These are phyloP conservation scores for Elsinoe necatrix DNA, from an alignment of 2,329 filamentous ascomycete species.

Conservation along the genomic window DNA sequence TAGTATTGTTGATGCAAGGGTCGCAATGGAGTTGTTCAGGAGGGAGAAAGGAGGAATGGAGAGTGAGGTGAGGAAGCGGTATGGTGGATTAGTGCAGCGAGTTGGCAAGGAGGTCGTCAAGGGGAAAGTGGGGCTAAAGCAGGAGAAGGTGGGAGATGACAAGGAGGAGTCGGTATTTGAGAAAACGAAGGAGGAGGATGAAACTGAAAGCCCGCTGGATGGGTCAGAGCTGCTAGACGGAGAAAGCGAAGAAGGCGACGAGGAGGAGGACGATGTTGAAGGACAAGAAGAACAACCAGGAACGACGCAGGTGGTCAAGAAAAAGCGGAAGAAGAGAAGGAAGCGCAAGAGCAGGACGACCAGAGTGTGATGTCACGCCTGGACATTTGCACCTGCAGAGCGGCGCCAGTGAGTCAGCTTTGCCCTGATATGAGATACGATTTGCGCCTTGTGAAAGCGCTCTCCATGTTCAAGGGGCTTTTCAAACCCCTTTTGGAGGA, in stretches of 20 bases:
- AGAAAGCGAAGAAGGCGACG: constrained; percentile 21
- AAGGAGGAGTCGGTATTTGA: constrained; percentile 21
- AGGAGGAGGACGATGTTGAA: constrained; percentile 17
- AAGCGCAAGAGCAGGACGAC: constrained; percentile 32
- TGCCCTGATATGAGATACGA: neutral
- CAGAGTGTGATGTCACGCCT: constrained; percentile 11
- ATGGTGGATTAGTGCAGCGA: constrained; percentile 30
- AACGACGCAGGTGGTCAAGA: constrained; percentile 20
- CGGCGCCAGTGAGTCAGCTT: neutral
- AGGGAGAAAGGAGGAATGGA: constrained; percentile 80
- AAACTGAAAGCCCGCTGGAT: constrained; percentile 19
- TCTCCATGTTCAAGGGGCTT: neutral
- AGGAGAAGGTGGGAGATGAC: constrained; percentile 23
- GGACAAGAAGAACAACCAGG: constrained; percentile 19
- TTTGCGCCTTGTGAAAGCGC: neutral
- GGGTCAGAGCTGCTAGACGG: constrained; percentile 22
- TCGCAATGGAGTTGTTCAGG: constrained; percentile 81
- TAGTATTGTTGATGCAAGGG: constrained; percentile 68
- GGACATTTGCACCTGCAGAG: neutral
- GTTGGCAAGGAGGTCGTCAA: constrained; percentile 17
- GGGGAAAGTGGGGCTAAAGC: constrained; percentile 20
- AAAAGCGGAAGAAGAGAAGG: constrained; percentile 24
- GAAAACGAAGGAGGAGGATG: constrained; percentile 20
- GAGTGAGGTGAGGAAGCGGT: constrained; percentile 64
- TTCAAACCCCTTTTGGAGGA: neutral